A percentile compares a stretch with the other conserved stretches of the same genome.
phyloP scores from a whole-genome alignment of 2,329 filamentous ascomycete species.

The Arthrobotrys entomopaga region DNA sequence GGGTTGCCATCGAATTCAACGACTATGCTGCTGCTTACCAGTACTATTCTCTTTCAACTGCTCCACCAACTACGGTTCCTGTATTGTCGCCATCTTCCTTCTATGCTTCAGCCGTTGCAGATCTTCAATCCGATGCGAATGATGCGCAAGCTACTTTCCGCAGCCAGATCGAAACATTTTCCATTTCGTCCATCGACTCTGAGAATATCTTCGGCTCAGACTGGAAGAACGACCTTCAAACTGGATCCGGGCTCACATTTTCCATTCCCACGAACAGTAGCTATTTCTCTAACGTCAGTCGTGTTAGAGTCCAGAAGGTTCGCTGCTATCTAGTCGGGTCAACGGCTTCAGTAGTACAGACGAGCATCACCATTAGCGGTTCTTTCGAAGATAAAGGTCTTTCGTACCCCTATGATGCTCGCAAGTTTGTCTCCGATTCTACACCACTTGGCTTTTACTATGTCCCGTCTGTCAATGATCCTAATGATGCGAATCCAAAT shows the following conservation, averaged over 20 bases:
- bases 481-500: slow-evolving; percentile 33
- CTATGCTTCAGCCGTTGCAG: slow-evolving; percentile 40
- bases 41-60: slow-evolving; percentile 39
- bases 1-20: slow-evolving; percentile 51
- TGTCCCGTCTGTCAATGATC: slow-evolving; percentile 44
- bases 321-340: slow-evolving; percentile 41
- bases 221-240: slow-evolving; percentile 35
- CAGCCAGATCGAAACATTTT: slow-evolving; percentile 43
- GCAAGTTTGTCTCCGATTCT: slow-evolving; percentile 46
- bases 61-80: slow-evolving; percentile 17
- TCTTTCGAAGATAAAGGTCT: slow-evolving; percentile 43
- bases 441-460: slow-evolving; percentile 48
- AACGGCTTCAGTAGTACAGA: slow-evolving; percentile 22
- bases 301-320: slow-evolving; percentile 42
- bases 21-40: slow-evolving; percentile 48
- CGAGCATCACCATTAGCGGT: slow-evolving; percentile 41
- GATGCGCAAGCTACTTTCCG: slow-evolving; percentile 50
- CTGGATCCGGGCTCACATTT: slow-evolving; percentile 35
- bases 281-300: slow-evolving; percentile 32
- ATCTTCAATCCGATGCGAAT: slow-evolving; percentile 46
- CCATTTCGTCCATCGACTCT: slow-evolving; percentile 22
- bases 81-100: slow-evolving; percentile 46
- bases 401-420: slow-evolving; percentile 15
- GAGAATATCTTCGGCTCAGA: slow-evolving; percentile 29
- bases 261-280: slow-evolving; percentile 44